A percentile compares a stretch with the other conserved stretches of the same genome.
These are phyloP conservation scores for Aureobasidium sp. DNA, from an alignment of 2,329 filamentous ascomycete species.

Conservation along the genomic window DNA sequence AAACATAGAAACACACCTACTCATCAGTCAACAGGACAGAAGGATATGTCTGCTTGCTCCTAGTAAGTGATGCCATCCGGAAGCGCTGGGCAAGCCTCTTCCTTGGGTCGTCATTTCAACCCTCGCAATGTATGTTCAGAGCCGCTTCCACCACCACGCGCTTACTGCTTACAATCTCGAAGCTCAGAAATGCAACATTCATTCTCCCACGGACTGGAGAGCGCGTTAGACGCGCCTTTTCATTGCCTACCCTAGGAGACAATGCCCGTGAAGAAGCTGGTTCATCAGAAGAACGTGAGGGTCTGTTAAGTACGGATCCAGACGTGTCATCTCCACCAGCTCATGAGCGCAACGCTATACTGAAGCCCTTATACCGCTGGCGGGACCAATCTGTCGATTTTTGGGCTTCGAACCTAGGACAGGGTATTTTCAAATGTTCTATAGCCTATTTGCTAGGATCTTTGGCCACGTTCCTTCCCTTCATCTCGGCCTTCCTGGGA, in stretches of 20 bases:
- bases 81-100: constrained; percentile 1
- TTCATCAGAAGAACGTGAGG: neutral
- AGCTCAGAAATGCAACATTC: constrained; percentile 54
- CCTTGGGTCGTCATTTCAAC: constrained; percentile 9
- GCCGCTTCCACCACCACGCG: neutral
- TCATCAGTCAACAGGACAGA: neutral
- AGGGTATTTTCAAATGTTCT: constrained; percentile 81
- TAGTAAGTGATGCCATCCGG: constrained; percentile 4
- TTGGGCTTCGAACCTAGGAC: constrained; percentile 62
- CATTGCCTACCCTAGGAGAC: constrained; percentile 40
- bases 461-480: constrained; percentile 72
- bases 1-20: neutral
- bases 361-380: constrained; percentile 29
- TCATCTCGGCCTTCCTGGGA: constrained; percentile 65
- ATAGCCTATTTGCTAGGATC: constrained; percentile 82
- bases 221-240: constrained; percentile 71
- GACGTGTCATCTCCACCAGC: neutral
- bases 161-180: neutral
- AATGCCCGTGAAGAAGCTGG: constrained; percentile 5
- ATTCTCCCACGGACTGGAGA: constrained; percentile 81
- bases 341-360: constrained; percentile 17
- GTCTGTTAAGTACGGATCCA: neutral
- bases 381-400: constrained; percentile 41
- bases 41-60: neutral
- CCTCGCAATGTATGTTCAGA: constrained; percentile 1